Conservation (phyloP, 306 rosid species). For the Astragalus glycyphyllos region DNA sequence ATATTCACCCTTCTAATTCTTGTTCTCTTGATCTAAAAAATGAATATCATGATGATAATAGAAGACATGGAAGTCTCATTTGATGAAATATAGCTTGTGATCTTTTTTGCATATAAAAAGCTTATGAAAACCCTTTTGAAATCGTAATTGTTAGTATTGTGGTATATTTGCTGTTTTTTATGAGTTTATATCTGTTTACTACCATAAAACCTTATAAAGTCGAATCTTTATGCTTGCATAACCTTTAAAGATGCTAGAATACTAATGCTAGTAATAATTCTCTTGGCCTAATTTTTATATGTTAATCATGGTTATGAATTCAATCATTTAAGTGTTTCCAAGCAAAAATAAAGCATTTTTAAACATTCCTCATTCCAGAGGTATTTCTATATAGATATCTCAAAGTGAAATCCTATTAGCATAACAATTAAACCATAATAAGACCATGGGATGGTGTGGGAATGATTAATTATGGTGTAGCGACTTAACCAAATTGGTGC, state of each 20-base stretch:
- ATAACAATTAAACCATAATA: too few relatives aligned
- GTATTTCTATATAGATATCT: too few relatives aligned
- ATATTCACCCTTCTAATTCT: not conserved
- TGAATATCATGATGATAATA: not conserved
- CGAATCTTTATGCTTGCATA: too few relatives aligned
- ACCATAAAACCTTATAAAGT: not conserved
- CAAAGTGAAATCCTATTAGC: too few relatives aligned
- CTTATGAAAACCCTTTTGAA: not conserved
- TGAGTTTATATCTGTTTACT: not conserved
- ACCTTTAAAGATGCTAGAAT: not conserved
- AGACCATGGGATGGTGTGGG: too few relatives aligned
- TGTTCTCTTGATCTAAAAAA: not conserved
- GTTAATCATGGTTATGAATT: not conserved
- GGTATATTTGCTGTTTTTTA: not conserved
- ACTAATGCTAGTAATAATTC: not conserved
- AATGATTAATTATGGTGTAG: too few relatives aligned
- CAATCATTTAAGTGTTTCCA: not conserved
- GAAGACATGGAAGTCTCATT: not conserved
- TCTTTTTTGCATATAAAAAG: too few relatives aligned
- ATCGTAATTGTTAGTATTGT: not conserved
- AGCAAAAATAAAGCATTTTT: too few relatives aligned
- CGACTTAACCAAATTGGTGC: too few relatives aligned
- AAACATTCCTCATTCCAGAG: too few relatives aligned
- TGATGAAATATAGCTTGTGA: not conserved
- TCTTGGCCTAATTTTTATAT: not conserved